Base-by-base conservation (phyloP, 306 rosid genomes). In the Acacia confusa region DNA sequence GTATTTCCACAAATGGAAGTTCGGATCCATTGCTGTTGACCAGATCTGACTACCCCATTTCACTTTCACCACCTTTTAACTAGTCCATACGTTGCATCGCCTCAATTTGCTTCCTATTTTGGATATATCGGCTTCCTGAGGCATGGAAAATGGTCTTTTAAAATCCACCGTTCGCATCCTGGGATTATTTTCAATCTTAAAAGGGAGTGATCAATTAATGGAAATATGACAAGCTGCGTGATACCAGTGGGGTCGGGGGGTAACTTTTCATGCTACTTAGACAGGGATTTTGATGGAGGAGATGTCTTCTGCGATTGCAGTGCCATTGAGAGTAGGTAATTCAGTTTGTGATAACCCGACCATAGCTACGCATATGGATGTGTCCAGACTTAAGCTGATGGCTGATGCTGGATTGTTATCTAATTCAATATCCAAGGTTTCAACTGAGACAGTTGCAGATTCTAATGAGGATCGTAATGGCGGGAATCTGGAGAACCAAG, bases 261-360 rank as follows among this genome's bases (percentile, higher is more conserved):
- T 88, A 77, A 80, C 91, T 86, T 91, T 86, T 86, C 87, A 75
- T 85, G 67, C 87, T 79, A 36, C 84, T 74, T 78, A 84, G 91
- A 85, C 88, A 92, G 87, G 85, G 86, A 82, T 82, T 88, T 91
- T 89, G 81, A 91, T 92, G 97, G 97, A 92, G 91, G 97, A 89
- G 88, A 87, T 92, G 89, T 87, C 91, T 73, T 80, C 87, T 63
- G 88, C 87, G 45, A 89, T 89, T 57, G 75, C 84, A 22, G 90
- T 92, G 89, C 91, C 97, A 82, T 90, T 92, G 78, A 78, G 85
- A 82, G 87, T 92, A 91, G 95, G 92, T 88, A 91, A 92, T 85
- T 89, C 88, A 61, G 89, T 90, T 85, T 91, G 89, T 83, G 94
- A 92, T 87, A 91, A 86, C 78, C 80, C 97, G 82, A 80, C 82